Conservation (phyloP, 257 asterid species). For the Dorcoceras hygrometricum region DNA sequence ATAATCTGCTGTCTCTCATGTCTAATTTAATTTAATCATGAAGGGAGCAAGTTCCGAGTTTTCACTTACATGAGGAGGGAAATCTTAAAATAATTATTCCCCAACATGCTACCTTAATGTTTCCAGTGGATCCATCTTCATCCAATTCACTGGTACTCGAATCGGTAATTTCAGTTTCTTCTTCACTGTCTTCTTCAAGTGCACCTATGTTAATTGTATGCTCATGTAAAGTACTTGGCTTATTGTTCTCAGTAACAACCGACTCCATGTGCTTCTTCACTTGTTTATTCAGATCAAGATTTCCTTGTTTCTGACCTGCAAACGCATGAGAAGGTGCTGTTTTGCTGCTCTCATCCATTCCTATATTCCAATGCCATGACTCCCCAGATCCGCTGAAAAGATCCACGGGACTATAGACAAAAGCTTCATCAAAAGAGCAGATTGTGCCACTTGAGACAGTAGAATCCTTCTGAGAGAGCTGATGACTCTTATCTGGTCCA, state of each 20-base stretch:
- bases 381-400: constrained; percentile 96
- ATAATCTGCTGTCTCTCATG: not conserved
- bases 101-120: constrained; percentile 33
- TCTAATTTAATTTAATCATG: not conserved
- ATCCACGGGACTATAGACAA: constrained; percentile 72
- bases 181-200: constrained; percentile 78
- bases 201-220: constrained; percentile 46
- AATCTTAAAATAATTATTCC: constrained; percentile 9
- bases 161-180: constrained; percentile 51
- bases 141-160: constrained; percentile 47
- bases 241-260: constrained; percentile 37
- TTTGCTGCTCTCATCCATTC: constrained; percentile 49
- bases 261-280: constrained; percentile 43
- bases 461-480: constrained; percentile 41
- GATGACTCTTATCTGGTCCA: constrained; percentile 35
- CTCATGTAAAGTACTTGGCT: constrained; percentile 36
- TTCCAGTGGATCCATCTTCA: constrained; percentile 37
- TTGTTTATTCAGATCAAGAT: constrained; percentile 35
- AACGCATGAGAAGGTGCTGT: constrained; percentile 32
- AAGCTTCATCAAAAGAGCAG: constrained; percentile 52
- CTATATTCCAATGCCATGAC: constrained; percentile 84
- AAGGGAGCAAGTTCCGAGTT: not conserved
- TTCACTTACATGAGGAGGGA: not conserved
- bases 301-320: constrained; percentile 39
- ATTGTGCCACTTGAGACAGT: constrained; percentile 36